Evolutionary conservation across 768 basidiomycete genomes (phyloP), one percentile per base, ranked within the genome.

Genomic region (Amyloporia xantha): DNA sequence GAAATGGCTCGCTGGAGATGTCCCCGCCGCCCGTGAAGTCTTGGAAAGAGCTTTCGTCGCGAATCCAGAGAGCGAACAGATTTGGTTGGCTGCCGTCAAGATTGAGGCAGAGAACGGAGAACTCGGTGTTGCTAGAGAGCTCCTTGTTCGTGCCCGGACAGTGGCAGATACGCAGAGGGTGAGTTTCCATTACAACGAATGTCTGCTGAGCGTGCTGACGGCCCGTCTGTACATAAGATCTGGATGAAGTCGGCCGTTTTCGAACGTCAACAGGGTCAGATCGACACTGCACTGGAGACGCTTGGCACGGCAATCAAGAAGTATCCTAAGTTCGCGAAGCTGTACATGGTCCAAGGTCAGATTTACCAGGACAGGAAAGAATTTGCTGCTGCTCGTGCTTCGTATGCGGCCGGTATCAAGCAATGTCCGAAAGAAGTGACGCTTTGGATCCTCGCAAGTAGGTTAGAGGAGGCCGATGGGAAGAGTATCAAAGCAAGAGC

Each of bases 211-310:
- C n/a, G n/a, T n/a, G n/a, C n/a, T n/a, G n/a, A n/a, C n/a, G n/a
- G n/a, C n/a, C n/a, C n/a, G n/a, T n/a, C n/a, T n/a, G n/a, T n/a
- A n/a, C n/a, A n/a, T n/a, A 60, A 95, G 92, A 97, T 99, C 44
- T 99, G 95, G 96, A 92, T 98, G 93, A 98, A 99, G 65, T 92
- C 90, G 1, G 93, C 90, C 2, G 90, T 91, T 1, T 93, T 99
- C 57, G 93, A 97, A 61, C 78, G 94, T 9, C 89, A 95, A 62
- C 90, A 93, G 64, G 84, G 84, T 1, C 78, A 84, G 53, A 71
- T 81, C 4, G 74, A 79, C 13, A 77, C 73, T 1, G 92, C 95
- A 0, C 76, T 97, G 17, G 71, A 81, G 52, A 91, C 86, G 0
- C 74, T 92, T 10, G 69, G 79, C 13, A 73, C 76, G 2, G 95